Percentiles rank a stretch among this genome's conserved stretches.
phyloP scores from a whole-genome alignment of 2,329 filamentous ascomycete species.

The Fusarium newnesense region DNA sequence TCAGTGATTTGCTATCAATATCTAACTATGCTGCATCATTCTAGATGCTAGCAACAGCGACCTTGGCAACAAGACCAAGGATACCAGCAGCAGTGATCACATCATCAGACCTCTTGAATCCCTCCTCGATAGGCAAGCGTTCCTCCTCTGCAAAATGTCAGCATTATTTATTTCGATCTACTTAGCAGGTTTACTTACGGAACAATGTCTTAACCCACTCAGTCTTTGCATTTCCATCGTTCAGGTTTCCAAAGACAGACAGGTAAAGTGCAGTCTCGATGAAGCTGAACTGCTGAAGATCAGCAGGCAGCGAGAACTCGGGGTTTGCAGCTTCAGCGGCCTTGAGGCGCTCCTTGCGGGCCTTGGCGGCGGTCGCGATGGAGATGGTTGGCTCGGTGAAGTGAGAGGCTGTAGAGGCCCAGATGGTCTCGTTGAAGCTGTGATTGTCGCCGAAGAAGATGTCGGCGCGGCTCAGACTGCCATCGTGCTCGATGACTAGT shows the following conservation, averaged over 20 bases:
- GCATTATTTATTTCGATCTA: accelerated
- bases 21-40: not conserved
- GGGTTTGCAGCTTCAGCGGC: constrained; percentile 32
- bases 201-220: constrained; percentile 39
- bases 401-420: constrained; percentile 26
- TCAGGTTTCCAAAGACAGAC: constrained; percentile 26
- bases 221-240: constrained; percentile 34
- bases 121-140: constrained; percentile 31
- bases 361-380: constrained; percentile 30
- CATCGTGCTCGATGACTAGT: constrained; percentile 36
- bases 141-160: constrained; percentile 32
- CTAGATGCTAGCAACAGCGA: constrained; percentile 17
- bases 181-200: constrained; percentile 2
- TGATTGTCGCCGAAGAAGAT: constrained; percentile 38
- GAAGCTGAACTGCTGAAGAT: constrained; percentile 22
- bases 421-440: constrained; percentile 40
- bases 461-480: constrained; percentile 38
- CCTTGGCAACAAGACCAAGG: constrained; percentile 29
- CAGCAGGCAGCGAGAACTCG: constrained; percentile 17
- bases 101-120: constrained; percentile 29
- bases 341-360: constrained; percentile 33
- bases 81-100: constrained; percentile 29
- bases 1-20: not conserved
- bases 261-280: constrained; percentile 39
- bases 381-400: constrained; percentile 37